A percentile compares a stretch with the other conserved stretches of the same genome.
These are phyloP conservation scores for Alternaria sp. DNA, from an alignment of 2,329 filamentous ascomycete species.

Conservation along the genomic window DNA sequence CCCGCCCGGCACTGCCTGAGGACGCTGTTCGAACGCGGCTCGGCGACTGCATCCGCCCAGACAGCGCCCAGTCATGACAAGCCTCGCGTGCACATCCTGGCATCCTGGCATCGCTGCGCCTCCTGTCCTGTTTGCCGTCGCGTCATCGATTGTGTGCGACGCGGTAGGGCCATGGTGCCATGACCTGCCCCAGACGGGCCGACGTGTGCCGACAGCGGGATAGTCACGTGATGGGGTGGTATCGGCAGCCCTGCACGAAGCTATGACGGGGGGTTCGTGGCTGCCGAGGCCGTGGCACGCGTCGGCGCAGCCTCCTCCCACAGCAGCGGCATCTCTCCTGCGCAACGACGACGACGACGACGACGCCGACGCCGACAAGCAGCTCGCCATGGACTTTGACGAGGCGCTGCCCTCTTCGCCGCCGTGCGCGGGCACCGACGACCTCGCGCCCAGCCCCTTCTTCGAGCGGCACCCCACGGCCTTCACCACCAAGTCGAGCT, in stretches of 20 bases:
- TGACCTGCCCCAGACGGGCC: slow-evolving; percentile 2
- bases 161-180: background rate
- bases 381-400: slow-evolving; percentile 30
- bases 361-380: background rate
- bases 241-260: slow-evolving; percentile 18
- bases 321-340: background rate
- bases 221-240: background rate
- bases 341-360: background rate
- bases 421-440: slow-evolving; percentile 26
- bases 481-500: slow-evolving; percentile 40
- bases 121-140: background rate
- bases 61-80: slow-evolving; percentile 12
- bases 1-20: background rate
- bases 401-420: slow-evolving; percentile 26
- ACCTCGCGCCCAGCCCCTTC: slow-evolving; percentile 30
- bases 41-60: slow-evolving; percentile 8
- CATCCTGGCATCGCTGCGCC: slow-evolving; percentile 4
- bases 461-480: slow-evolving; percentile 22
- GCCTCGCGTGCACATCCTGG: slow-evolving; percentile 9
- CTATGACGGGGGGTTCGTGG: slow-evolving; percentile 18
- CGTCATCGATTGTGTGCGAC: slow-evolving; percentile 10
- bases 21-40: background rate
- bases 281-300: slow-evolving; percentile 15
- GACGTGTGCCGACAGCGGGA: background rate
- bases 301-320: slow-evolving; percentile 11